phyloP scores from a whole-genome alignment of 2,329 filamentous ascomycete species.

The Nannizzia gypsea region DNA sequence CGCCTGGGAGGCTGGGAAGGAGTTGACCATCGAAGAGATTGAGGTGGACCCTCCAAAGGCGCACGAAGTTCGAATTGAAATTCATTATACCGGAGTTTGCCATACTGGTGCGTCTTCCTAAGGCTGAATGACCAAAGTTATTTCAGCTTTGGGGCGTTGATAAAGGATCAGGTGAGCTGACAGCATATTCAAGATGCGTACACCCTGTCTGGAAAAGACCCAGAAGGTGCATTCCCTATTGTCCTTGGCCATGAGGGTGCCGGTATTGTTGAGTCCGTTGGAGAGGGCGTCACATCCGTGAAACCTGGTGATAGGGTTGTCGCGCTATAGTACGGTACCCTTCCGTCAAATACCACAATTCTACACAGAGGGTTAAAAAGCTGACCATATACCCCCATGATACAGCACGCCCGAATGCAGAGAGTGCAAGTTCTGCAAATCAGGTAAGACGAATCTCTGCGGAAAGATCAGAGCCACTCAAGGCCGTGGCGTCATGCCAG shows the following conservation, averaged over 20 bases:
- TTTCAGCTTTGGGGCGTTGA: background rate
- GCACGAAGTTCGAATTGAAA: constrained; percentile 91
- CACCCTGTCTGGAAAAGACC: constrained; percentile 90
- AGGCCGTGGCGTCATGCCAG: constrained; percentile 91
- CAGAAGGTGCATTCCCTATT: constrained; percentile 85
- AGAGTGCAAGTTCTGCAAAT: constrained; percentile 99
- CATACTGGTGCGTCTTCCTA: constrained; percentile 61
- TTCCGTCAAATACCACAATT: background rate
- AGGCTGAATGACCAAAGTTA: background rate
- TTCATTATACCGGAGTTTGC: constrained; percentile 97
- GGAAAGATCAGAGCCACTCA: constrained; percentile 98
- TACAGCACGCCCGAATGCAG: constrained; percentile 87
- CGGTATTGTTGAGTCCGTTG: constrained; percentile 83
- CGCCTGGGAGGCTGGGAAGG: constrained; percentile 91
- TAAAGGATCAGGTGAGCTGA: background rate
- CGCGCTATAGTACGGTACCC: constrained; percentile 61
- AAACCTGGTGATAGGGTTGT: constrained; percentile 88
- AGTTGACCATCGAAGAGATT: constrained; percentile 78
- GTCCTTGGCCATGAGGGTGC: constrained; percentile 85
- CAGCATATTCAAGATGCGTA: constrained; percentile 59
- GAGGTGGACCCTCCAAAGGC: constrained; percentile 82
- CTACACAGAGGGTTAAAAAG: background rate
- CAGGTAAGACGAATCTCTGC: constrained; percentile 97
- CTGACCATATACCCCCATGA: background rate
- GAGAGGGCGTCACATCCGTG: constrained; percentile 87